Conservation (phyloP, 2,329 filamentous ascomycete genomes). For the Rhynchosporium secalis region DNA sequence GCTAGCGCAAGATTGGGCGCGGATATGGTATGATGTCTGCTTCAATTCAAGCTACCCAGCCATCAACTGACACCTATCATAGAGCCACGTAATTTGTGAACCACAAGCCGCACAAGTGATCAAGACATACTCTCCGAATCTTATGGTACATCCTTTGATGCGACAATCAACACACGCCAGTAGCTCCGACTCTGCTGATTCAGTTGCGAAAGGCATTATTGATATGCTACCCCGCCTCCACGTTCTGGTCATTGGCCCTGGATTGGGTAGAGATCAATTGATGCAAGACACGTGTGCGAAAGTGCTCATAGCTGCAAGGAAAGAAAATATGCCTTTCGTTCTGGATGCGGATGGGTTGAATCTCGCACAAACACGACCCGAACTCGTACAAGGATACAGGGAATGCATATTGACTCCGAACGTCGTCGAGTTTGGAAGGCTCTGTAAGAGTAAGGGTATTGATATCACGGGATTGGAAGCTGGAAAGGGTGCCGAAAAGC, state of each 20-base stretch:
- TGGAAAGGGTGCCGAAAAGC: constrained; percentile 54
- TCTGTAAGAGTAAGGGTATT: constrained; percentile 75
- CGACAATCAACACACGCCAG: constrained; percentile 65
- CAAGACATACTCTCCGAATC: constrained; percentile 95
- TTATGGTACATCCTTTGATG: constrained; percentile 98
- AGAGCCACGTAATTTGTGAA: constrained; percentile 96
- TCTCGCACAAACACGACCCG: constrained; percentile 73
- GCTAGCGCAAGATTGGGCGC: constrained; percentile 87
- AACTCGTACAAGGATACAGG: constrained; percentile 75
- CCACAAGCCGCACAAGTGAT: constrained; percentile 84
- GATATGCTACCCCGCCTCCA: constrained; percentile 84
- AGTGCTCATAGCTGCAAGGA: constrained; percentile 76
- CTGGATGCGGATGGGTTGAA: constrained; percentile 88
- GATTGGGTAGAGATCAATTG: constrained; percentile 81
- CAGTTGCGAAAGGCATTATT: constrained; percentile 68
- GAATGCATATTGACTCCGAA: constrained; percentile 92
- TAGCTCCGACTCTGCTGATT: constrained; percentile 54
- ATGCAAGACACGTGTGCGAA: constrained; percentile 85
- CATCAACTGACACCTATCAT: constrained; percentile 14
- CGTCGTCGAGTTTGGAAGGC: constrained; percentile 83
- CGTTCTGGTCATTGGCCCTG: constrained; percentile 89
- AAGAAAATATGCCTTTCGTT: constrained; percentile 74
- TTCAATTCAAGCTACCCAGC: neutral
- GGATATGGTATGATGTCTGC: constrained; percentile 68
- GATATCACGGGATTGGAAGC: constrained; percentile 50